These are phyloP conservation scores for Leishmania amazonensis DNA, from an alignment of 208 protist genomes.

Conservation along the genomic window DNA sequence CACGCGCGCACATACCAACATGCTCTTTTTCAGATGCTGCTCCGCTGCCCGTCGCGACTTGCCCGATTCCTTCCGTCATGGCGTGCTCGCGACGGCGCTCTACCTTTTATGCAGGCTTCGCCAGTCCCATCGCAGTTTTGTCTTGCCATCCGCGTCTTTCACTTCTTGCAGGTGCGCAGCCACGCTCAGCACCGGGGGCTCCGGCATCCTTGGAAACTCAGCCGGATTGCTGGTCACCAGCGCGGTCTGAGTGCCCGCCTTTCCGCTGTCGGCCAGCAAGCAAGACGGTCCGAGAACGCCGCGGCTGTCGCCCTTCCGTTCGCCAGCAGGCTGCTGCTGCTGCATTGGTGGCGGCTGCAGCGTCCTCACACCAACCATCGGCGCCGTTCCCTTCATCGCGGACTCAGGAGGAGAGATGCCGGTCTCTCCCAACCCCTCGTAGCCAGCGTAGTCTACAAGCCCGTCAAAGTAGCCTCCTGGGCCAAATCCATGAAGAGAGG, in stretches of 20 bases:
- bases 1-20: background rate
- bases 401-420: background rate
- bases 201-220: background rate
- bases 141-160: background rate
- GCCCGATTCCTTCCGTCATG: background rate
- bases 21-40: background rate
- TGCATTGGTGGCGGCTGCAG: background rate
- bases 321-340: background rate
- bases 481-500: conserved; percentile 1
- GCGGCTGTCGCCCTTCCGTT: background rate
- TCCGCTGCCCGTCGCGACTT: background rate
- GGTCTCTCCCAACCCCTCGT: background rate
- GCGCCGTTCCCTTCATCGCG: background rate
- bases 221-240: background rate
- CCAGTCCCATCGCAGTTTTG: conserved; percentile 18
- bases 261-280: background rate
- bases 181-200: conserved; percentile 2
- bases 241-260: background rate
- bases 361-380: background rate
- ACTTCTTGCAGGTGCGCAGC: conserved; percentile 2
- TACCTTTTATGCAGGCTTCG: background rate
- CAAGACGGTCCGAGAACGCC: conserved; percentile 1
- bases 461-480: conserved; percentile 2
- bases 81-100: background rate
- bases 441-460: background rate